Base-by-base conservation (phyloP, 2,329 filamentous ascomycete species). In the Falciphora oryzae region DNA sequence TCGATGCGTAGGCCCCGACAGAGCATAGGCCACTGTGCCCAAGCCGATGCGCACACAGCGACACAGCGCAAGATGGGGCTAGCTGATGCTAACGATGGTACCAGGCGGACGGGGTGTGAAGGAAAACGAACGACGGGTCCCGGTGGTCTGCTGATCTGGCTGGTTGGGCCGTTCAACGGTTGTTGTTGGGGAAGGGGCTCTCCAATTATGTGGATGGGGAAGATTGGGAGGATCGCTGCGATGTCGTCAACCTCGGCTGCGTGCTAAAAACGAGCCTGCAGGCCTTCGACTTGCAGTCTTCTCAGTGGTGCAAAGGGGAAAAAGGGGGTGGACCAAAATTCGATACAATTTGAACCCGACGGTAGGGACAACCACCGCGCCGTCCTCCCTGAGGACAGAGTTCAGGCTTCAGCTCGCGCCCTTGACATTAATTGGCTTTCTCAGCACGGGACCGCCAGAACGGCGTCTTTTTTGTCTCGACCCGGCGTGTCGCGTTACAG, bases 141-240 rank as follows among this genome's bases (percentile, higher is more conserved):
- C 13, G 16, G 18, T 8, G 22, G 44, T n/a, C 44, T 53, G 44
- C 44, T 61, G 38, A 61, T 61, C 59, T 38, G 59, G 59, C 38
- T 38, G 31, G 44, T 53, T 53, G 59, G 59, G 59, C 32, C 32
- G 14, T 44, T 44, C n/a, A 38, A 61, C 8, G 29, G 59, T 31
- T 61, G 59, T 61, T 61, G 59, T 61, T 61, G 59, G 59, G 59
- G 31, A 38, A 38, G 31, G 59, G 38, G 32, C 59, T 66, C 61
- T 66, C 66, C 65, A 66, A 65, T n/a, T 53, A n/a, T 53, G 44
- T 7, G 44, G 18, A 44, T 44, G 16, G 38, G 32, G 38, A 22
- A 22, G 18, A 35, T 11, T 32, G 38, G 18, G 38, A 44, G 38
- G 38, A 18, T 44, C 16, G 16, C 14, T 53, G 44, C 44, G 44